Percentiles rank a stretch among this genome's conserved stretches.
Conservation (phyloP, 805 yeast genomes). For the Candida saitoana region DNA sequence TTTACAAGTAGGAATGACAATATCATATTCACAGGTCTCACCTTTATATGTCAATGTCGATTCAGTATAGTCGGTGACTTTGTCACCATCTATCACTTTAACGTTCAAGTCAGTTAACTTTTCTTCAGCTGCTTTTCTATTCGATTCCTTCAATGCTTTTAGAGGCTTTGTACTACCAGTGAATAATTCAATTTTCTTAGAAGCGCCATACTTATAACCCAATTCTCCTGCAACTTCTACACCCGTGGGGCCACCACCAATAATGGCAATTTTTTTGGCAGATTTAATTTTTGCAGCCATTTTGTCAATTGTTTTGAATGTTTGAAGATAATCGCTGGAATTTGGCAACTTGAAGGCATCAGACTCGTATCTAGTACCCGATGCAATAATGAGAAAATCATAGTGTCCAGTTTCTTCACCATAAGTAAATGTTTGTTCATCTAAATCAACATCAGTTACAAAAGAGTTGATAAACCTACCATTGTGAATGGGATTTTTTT, state of each 20-base stretch:
- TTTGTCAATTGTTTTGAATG: constrained; percentile 14
- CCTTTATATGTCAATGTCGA: constrained; percentile 14
- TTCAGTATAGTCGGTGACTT: constrained; percentile 6
- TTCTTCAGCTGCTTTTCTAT: constrained; percentile 11
- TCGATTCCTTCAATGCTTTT: constrained; percentile 11
- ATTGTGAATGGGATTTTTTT: constrained; percentile 11
- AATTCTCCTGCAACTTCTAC: constrained; percentile 38
- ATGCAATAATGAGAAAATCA: constrained; percentile 33
- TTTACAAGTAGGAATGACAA: constrained; percentile 25
- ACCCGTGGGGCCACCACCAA: constrained; percentile 40
- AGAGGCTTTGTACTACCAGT: constrained; percentile 22
- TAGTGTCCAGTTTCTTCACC: constrained; percentile 16
- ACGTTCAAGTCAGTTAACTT: constrained; percentile 18
- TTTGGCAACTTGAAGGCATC: constrained; percentile 25
- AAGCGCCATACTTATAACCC: constrained; percentile 17
- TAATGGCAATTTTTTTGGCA: constrained; percentile 28
- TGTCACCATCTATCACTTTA: constrained; percentile 18
- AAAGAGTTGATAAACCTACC: constrained; percentile 20
- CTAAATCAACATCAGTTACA: constrained; percentile 24
- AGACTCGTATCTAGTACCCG: constrained; percentile 23
- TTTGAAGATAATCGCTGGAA: constrained; percentile 10
- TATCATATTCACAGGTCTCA: constrained; percentile 22
- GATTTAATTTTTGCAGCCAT: constrained; percentile 13
- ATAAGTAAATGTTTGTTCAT: constrained; percentile 15
- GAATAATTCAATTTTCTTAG: constrained; percentile 23